These are phyloP conservation scores for Phytophthora rubi DNA, from an alignment of 352 stramenopile genomes.

Conservation along the genomic window DNA sequence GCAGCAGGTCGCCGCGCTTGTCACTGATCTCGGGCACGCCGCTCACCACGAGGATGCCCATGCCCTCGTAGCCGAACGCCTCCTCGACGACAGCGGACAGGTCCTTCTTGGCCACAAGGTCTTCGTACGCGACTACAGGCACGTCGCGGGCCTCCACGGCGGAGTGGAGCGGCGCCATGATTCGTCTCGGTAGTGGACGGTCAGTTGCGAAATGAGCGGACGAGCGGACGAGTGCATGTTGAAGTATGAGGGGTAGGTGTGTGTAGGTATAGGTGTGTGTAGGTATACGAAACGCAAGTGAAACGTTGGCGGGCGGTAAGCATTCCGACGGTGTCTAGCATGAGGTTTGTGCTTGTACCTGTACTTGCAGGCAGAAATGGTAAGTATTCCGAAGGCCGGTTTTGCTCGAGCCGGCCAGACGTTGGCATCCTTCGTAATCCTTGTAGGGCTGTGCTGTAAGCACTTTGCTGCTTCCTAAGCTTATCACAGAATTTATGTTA, in stretches of 20 bases:
- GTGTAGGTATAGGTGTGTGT: background rate
- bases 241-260: background rate
- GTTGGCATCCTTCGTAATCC: too few species aligned
- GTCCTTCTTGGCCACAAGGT: constrained; percentile 51
- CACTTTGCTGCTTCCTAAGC: too few species aligned
- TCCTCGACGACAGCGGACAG: constrained; percentile 62
- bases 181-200: constrained; percentile 1
- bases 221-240: background rate
- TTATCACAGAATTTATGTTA: background rate
- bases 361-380: too few species aligned
- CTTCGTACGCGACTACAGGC: constrained; percentile 31
- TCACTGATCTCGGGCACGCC: constrained; percentile 83
- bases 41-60: constrained; percentile 91
- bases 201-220: constrained; percentile 26
- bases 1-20: constrained; percentile 79
- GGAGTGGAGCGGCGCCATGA: constrained; percentile 22
- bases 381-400: too few species aligned
- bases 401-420: too few species aligned
- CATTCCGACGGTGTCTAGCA: constrained; percentile 6
- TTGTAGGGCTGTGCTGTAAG: too few species aligned
- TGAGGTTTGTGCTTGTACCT: too few species aligned
- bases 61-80: constrained; percentile 90
- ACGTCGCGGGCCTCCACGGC: constrained; percentile 50
- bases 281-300: background rate
- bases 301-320: constrained; percentile 5